These are phyloP conservation scores for Schoenoplectus triqueter DNA, from an alignment of 202 grass and related monocot genomes.

Conservation along the genomic window DNA sequence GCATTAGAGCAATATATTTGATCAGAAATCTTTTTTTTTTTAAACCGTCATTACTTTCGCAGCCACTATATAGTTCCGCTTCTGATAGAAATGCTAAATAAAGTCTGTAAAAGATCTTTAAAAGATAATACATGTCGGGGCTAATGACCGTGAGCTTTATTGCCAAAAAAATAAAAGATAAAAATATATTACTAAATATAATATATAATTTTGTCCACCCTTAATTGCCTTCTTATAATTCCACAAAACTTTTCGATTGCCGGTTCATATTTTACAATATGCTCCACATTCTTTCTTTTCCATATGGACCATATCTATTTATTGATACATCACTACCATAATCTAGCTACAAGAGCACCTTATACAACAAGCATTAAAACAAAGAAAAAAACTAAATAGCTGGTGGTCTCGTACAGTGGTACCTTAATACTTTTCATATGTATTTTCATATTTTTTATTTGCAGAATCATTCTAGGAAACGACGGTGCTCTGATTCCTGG, in stretches of 20 bases:
- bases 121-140: too few relatives aligned
- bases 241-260: conserved; percentile 9
- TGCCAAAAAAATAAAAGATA: too few relatives aligned
- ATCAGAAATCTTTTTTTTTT: too few relatives aligned
- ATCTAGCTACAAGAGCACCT: background rate
- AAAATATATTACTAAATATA: background rate
- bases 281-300: background rate
- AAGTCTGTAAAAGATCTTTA: too few relatives aligned
- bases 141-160: too few relatives aligned
- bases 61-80: too few relatives aligned
- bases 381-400: background rate
- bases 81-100: too few relatives aligned
- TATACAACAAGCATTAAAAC: background rate
- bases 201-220: background rate
- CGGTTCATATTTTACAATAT: conserved; percentile 16
- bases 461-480: conserved; percentile 38
- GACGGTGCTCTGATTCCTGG: conserved; percentile 74
- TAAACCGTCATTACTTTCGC: too few relatives aligned
- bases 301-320: background rate
- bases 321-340: background rate
- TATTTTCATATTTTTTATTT: conserved; percentile 28
- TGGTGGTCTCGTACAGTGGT: background rate
- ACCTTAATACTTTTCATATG: background rate
- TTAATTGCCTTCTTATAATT: conserved; percentile 12
- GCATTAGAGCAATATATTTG: too few relatives aligned